Evolutionary conservation across 495 filamentous ascomycete species (phyloP).

Genomic region (Zalerion maritima): DNA sequence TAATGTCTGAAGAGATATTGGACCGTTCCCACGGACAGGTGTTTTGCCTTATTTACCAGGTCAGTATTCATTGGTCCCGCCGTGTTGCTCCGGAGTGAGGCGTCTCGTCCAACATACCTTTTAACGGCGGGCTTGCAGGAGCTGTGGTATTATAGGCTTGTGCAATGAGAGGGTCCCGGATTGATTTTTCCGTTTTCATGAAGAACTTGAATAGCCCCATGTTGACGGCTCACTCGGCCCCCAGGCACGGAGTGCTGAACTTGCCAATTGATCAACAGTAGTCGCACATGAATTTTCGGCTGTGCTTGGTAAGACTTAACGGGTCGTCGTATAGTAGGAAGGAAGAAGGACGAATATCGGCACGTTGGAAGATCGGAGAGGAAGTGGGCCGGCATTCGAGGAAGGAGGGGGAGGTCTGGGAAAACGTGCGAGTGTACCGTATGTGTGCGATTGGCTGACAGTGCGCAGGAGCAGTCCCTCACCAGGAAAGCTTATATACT

Average conservation of each 20-base stretch:
- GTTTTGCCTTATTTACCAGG: conserved; percentile 15
- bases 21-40: conserved; percentile 16
- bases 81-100: conserved; percentile 9
- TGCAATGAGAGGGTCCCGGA: conserved; percentile 12
- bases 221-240: conserved; percentile 4
- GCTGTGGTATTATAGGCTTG: conserved; percentile 16
- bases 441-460: too few relatives aligned
- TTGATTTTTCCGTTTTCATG: conserved; percentile 13
- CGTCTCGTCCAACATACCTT: conserved; percentile 21
- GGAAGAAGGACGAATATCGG: too few relatives aligned
- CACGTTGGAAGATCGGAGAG: too few relatives aligned
- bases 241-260: conserved; percentile 1
- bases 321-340: background rate
- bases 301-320: background rate
- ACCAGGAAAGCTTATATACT: too few relatives aligned
- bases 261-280: background rate
- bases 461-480: too few relatives aligned
- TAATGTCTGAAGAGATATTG: conserved; percentile 14
- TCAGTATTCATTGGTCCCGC: too few relatives aligned
- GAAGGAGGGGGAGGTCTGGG: too few relatives aligned
- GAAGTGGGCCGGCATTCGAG: too few relatives aligned
- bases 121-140: conserved; percentile 14
- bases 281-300: background rate
- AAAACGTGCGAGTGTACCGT: too few relatives aligned
- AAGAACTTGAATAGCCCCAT: conserved; percentile 32